Percentiles rank a stretch among this genome's conserved stretches.
Evolutionary conservation across 306 rosid species (phyloP).

Genomic region (Castanea crenata): DNA sequence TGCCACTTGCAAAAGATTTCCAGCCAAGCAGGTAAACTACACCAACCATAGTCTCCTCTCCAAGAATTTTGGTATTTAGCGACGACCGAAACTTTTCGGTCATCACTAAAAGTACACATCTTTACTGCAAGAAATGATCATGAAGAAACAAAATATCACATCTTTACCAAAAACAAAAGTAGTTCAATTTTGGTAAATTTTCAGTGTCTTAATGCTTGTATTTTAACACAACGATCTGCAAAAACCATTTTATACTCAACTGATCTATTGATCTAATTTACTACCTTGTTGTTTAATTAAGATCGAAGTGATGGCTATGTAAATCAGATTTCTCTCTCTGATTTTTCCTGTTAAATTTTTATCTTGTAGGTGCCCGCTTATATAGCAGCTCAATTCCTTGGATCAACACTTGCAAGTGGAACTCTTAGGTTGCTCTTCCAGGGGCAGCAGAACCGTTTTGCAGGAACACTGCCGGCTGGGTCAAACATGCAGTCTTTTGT

Average conservation of each 20-base stretch:
- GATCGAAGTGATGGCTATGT: too few relatives aligned
- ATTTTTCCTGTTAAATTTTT: not conserved
- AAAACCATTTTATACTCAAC: not conserved
- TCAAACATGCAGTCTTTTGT: slow-evolving; percentile 59
- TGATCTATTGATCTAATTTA: too few relatives aligned
- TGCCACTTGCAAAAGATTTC: slow-evolving; percentile 59
- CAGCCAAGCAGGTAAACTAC: slow-evolving; percentile 57
- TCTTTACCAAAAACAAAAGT: not conserved
- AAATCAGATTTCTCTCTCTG: not conserved
- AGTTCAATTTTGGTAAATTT: not conserved
- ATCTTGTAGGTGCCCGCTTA: slow-evolving; percentile 65
- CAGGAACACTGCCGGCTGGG: slow-evolving; percentile 63
- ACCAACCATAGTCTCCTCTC: not conserved
- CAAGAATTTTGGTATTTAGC: not conserved
- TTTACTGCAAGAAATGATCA: too few relatives aligned
- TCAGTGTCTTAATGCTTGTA: not conserved
- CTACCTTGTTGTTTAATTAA: too few relatives aligned
- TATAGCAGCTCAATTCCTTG: slow-evolving; percentile 56
- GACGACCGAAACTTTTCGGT: too few relatives aligned
- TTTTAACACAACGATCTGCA: not conserved
- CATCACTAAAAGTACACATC: too few relatives aligned
- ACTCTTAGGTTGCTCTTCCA: slow-evolving; percentile 60
- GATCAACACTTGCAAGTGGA: slow-evolving; percentile 75
- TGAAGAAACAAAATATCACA: too few relatives aligned
- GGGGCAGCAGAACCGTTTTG: slow-evolving; percentile 39